Evolutionary conservation across 2,329 filamentous ascomycete genomes (phyloP), one percentile per base, ranked within the genome.

Genomic region (Cladophialophora carrionii): DNA sequence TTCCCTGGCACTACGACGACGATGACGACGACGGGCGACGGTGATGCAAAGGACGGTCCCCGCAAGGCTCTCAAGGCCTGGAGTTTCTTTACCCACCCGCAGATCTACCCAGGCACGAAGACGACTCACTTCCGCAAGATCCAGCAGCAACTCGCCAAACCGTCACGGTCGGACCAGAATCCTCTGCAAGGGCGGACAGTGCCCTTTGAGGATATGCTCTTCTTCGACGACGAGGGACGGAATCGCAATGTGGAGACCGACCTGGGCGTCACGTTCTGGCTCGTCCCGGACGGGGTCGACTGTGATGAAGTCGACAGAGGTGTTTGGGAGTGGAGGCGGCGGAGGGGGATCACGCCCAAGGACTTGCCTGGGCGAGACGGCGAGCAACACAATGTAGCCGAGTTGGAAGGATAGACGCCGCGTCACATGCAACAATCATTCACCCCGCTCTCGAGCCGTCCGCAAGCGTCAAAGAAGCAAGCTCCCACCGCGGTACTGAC

Each of bases 181-280:
- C 52, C 24, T 9, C 12, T 31, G 2, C 10, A 66, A 64, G 31
- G 61, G 32, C 24, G 63, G 57, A 87, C 87, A 1, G 77, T 97
- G 2, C 79, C 81, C 5, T 96, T 87, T 73, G 85, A 89, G 69
- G 91, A 97, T 55, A 96, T 98, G 89, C 76, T 98, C 37, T 98
- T 98, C 77, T 98, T 98, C 71, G 94, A 98, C 72, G 94, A 98
- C 72, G 94, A 98, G 84, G 83, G 84, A 59, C 81, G 94, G 66
- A 98, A 98, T 74, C 83, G 86, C 64, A 92, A 97, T 74, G 94
- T 96, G 0, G 86, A 89, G 77, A 78, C 75, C 1, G 80, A 84
- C 53, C 73, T 97, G 57, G 93, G 93, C 0, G 90, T 96, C 2
- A 90, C 90, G 0, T 96, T 98, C 86, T 87, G 87, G 74, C 79